A percentile compares a stretch with the other conserved stretches of the same genome.
Conservation (phyloP, 257 asterid genomes). For the Apocynum venetum region DNA sequence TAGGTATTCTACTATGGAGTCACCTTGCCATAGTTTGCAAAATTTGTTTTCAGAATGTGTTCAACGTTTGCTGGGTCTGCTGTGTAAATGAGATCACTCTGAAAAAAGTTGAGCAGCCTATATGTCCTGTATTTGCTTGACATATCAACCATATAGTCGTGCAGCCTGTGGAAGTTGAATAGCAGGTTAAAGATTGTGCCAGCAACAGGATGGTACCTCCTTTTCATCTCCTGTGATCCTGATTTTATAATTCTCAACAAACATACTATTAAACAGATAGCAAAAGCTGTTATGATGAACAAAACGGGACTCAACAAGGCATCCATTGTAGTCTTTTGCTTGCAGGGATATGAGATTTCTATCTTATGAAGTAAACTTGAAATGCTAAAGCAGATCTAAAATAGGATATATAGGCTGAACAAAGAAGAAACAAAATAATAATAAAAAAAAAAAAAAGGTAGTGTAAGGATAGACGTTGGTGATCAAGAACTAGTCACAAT, state of each 20-base stretch:
- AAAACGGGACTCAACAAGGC: neutral
- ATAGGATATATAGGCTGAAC: neutral
- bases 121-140: constrained; percentile 42
- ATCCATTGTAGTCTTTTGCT: constrained; percentile 8
- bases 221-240: constrained; percentile 10
- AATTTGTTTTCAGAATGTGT: constrained; percentile 60
- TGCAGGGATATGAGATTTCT: neutral
- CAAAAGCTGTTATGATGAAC: constrained; percentile 19
- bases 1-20: neutral
- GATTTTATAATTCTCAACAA: constrained; percentile 11
- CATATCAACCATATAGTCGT: constrained; percentile 44
- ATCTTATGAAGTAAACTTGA: neutral
- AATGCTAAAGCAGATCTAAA: neutral
- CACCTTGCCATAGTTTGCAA: constrained; percentile 61
- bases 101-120: constrained; percentile 39
- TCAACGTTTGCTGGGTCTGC: constrained; percentile 60
- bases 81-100: constrained; percentile 41
- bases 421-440: neutral
- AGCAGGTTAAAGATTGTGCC: constrained; percentile 49
- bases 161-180: constrained; percentile 29
- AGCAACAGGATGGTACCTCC: constrained; percentile 29
- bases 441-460: too few relatives aligned
- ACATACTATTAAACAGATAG: constrained; percentile 19
- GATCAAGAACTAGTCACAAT: neutral
- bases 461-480: neutral